Conservation (phyloP, 164 flowering plant genomes). For the Aristolochia fimbriata region DNA sequence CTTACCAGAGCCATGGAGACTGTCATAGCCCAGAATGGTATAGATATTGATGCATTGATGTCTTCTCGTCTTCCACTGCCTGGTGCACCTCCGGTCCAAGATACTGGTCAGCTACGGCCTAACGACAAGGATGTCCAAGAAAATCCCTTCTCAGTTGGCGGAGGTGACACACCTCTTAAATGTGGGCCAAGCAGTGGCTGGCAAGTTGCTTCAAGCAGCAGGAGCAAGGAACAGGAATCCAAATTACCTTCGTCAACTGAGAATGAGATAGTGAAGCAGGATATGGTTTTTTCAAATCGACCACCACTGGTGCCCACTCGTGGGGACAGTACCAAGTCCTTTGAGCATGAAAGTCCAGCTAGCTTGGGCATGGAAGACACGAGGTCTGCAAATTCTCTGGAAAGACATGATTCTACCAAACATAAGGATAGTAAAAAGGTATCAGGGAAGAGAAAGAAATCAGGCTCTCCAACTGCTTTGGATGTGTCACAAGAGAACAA, state of each 20-base stretch:
- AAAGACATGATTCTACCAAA: constrained; percentile 32
- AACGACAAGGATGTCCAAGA: constrained; percentile 14
- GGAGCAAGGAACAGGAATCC: constrained; percentile 23
- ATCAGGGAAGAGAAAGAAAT: constrained; percentile 54
- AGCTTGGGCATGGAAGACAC: constrained; percentile 41
- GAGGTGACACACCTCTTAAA: constrained; percentile 10
- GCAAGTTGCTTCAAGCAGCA: constrained; percentile 19
- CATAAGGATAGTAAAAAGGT: constrained; percentile 44
- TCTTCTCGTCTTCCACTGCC: constrained; percentile 61
- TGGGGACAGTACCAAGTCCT: constrained; percentile 30
- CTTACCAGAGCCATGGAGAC: constrained; percentile 94
- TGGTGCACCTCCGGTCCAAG: constrained; percentile 54
- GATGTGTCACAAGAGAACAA: constrained; percentile 35
- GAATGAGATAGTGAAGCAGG: constrained; percentile 42
- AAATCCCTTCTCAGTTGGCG: constrained; percentile 3
- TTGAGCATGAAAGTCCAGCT: constrained; percentile 74
- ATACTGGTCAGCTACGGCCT: constrained; percentile 24
- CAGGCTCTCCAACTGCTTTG: constrained; percentile 26
- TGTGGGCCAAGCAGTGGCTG: constrained; percentile 15
- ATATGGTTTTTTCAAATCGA: constrained; percentile 32
- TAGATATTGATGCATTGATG: constrained; percentile 84
- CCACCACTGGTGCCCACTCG: constrained; percentile 49
- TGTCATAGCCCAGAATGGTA: constrained; percentile 75
- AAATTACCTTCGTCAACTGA: constrained; percentile 26
- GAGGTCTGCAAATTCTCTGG: constrained; percentile 66